These are phyloP conservation scores for Acer campestre DNA, from an alignment of 345 rosid genomes.

Conservation along the genomic window DNA sequence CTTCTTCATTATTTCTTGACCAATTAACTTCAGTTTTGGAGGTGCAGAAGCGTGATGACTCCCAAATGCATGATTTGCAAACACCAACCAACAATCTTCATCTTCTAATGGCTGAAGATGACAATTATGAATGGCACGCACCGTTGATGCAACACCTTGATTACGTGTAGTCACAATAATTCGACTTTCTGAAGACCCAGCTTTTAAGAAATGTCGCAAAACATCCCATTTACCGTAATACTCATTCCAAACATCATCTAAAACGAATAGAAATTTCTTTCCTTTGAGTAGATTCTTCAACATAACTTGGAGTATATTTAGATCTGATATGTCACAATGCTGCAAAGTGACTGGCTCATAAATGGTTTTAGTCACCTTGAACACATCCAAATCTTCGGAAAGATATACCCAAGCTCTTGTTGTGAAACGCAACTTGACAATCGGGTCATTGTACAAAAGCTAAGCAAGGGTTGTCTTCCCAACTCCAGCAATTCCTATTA, in stretches of 20 bases:
- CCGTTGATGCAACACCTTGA: conserved; percentile 28
- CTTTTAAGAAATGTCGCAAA: conserved; percentile 29
- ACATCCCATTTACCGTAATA: conserved; percentile 28
- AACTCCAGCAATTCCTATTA: conserved; percentile 39
- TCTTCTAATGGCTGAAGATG: conserved; percentile 33
- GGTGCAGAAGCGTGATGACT: neutral
- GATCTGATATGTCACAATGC: conserved; percentile 30
- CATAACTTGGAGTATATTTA: conserved; percentile 38
- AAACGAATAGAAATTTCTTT: conserved; percentile 32
- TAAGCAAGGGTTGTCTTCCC: conserved; percentile 50
- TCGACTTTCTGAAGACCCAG: conserved; percentile 33
- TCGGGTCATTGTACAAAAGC: conserved; percentile 34
- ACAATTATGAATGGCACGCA: conserved; percentile 22
- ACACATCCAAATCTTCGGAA: conserved; percentile 43
- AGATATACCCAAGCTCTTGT: conserved; percentile 40
- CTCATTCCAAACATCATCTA: conserved; percentile 48
- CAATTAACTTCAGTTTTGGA: conserved; percentile 32
- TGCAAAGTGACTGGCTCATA: conserved; percentile 32
- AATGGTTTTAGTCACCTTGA: conserved; percentile 36
- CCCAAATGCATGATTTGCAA: conserved; percentile 28
- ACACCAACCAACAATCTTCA: conserved; percentile 35
- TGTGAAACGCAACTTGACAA: conserved; percentile 22
- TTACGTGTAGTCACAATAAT: conserved; percentile 43
- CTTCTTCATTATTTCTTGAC: conserved; percentile 37
- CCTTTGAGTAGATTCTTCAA: conserved; percentile 31